Evolutionary conservation across 345 rosid species (phyloP).

Genomic region (Laguncularia racemosa): DNA sequence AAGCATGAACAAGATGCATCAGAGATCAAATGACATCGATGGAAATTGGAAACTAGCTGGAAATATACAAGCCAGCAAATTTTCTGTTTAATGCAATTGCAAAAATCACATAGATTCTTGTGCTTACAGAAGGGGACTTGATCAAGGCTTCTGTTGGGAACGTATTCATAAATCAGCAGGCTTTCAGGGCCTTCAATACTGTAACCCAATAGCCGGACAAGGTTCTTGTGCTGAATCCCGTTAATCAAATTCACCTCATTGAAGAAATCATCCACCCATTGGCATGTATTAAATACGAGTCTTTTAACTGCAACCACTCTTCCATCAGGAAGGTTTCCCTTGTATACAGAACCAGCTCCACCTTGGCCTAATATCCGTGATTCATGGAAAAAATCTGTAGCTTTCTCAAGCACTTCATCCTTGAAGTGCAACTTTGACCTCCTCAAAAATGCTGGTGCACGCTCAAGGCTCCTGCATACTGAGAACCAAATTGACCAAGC

Average conservation of each 20-base stretch:
- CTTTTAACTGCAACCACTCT: constrained; percentile 16
- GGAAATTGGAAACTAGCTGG: too few relatives aligned
- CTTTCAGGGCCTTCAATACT: constrained; percentile 22
- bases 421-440: constrained; percentile 11
- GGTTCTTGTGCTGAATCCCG: constrained; percentile 22
- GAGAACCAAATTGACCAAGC: neutral
- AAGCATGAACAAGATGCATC: too few relatives aligned
- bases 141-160: constrained; percentile 18
- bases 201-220: constrained; percentile 17
- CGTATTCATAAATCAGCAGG: constrained; percentile 18
- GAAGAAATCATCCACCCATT: constrained; percentile 23
- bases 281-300: constrained; percentile 15
- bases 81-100: neutral
- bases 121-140: constrained; percentile 7
- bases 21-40: too few relatives aligned
- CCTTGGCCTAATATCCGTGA: constrained; percentile 18
- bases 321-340: constrained; percentile 15
- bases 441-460: neutral
- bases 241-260: constrained; percentile 19
- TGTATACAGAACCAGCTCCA: constrained; percentile 17
- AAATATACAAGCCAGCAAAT: neutral
- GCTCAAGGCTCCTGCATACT: constrained; percentile 3
- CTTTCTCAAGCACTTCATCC: constrained; percentile 16
- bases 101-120: neutral
- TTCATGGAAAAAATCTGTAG: constrained; percentile 7